Conservation (phyloP, 352 stramenopile genomes). For the Pythium aphanidermatum region DNA sequence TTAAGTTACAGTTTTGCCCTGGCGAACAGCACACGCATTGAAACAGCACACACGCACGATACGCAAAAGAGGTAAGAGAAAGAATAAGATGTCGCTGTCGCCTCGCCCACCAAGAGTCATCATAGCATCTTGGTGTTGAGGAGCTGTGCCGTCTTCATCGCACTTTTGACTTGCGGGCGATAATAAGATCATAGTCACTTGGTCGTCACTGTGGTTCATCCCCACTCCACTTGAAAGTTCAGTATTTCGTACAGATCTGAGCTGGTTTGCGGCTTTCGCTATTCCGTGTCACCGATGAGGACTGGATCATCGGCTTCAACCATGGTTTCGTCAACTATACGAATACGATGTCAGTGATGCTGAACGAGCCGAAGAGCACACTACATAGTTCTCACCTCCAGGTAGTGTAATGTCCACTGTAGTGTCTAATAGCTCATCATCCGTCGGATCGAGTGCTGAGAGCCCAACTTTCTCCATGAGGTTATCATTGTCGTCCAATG, state of each 20-base stretch:
- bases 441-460: constrained; percentile 16
- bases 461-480: constrained; percentile 22
- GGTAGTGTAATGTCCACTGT: constrained; percentile 15
- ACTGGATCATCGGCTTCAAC: constrained; percentile 14
- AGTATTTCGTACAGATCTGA: constrained; percentile 13
- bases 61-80: constrained; percentile 12
- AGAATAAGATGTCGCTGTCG: constrained; percentile 10
- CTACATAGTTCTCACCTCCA: constrained; percentile 4
- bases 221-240: constrained; percentile 20
- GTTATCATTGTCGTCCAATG: constrained; percentile 15
- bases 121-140: too few relatives aligned
- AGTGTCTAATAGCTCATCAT: constrained; percentile 20
- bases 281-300: constrained; percentile 8
- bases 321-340: constrained; percentile 1
- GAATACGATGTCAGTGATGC: not conserved
- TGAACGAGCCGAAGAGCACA: not conserved
- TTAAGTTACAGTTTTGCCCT: constrained; percentile 22
- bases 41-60: constrained; percentile 11
- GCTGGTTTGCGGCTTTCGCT: not conserved
- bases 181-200: too few relatives aligned
- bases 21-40: constrained; percentile 8
- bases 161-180: too few relatives aligned
- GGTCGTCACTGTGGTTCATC: constrained; percentile 24
- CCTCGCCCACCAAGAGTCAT: not conserved
- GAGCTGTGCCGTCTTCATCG: too few relatives aligned